A percentile compares a stretch with the other conserved stretches of the same genome.
phyloP scores from a whole-genome alignment of 805 yeast genomes.

The Barnettozyma vustinii region DNA sequence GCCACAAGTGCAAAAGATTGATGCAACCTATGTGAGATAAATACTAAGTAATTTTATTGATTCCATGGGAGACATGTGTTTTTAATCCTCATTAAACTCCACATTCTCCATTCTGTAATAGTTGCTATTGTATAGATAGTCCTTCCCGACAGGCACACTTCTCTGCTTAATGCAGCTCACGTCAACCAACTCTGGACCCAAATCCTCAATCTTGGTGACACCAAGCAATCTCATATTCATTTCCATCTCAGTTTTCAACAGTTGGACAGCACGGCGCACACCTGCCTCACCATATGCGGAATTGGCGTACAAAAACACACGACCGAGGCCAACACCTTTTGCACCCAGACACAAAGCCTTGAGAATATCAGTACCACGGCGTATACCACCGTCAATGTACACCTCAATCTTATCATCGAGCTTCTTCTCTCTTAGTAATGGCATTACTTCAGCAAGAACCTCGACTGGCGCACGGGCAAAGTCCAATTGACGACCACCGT shows the following conservation, averaged over 20 bases:
- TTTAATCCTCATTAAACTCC: constrained; percentile 33
- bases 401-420: constrained; percentile 48
- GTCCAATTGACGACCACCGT: constrained; percentile 88
- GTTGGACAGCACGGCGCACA: constrained; percentile 51
- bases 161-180: constrained; percentile 38
- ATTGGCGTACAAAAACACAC: constrained; percentile 62
- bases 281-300: constrained; percentile 61
- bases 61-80: neutral
- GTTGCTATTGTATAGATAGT: constrained; percentile 46
- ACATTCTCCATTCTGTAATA: constrained; percentile 55
- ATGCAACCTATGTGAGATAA: constrained; percentile 68
- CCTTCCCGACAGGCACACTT: constrained; percentile 44
- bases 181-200: constrained; percentile 61
- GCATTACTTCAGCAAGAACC: constrained; percentile 66
- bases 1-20: constrained; percentile 73
- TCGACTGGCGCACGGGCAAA: constrained; percentile 75
- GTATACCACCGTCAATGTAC: constrained; percentile 63
- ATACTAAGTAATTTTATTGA: neutral
- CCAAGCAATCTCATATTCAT: constrained; percentile 82
- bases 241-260: constrained; percentile 63
- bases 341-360: constrained; percentile 70
- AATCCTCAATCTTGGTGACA: constrained; percentile 52
- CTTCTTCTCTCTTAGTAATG: constrained; percentile 40
- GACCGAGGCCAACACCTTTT: constrained; percentile 63
- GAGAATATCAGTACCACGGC: constrained; percentile 61